Base-by-base conservation (phyloP, 345 rosid species). In the Mercurialis annua region DNA sequence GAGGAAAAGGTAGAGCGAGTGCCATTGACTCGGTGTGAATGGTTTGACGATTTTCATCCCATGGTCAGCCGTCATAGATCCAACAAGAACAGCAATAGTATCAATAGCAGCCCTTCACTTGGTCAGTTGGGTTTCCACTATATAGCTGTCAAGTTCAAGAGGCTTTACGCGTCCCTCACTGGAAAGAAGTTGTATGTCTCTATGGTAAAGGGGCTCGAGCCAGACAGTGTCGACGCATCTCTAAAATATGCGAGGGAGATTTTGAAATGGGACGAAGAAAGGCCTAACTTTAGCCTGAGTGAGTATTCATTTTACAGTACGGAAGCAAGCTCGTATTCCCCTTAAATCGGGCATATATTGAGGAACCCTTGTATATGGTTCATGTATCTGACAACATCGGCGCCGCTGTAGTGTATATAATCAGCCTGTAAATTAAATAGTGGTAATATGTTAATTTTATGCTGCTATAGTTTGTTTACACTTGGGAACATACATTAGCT, bases 1-100 rank as follows among this genome's bases (percentile, higher is more conserved):
- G 99, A 91, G 82, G 92, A 89, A 27, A 91, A 89, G 78, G 68
- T 94, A 6, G 98, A 94, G 59, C 82, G 70, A 1, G 76, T 79
- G 15, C 90, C 99, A 1, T 66, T 92, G 69, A 75, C 81, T 6
- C 77, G 36, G 47, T 95, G 99, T 1, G 87, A 90, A 18, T 92
- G 99, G 99, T 95, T 95, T 27, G 84, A 92, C 62, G 97, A 89
- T 76, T 95, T 95, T 76, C 86, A 81, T 57, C 99, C 99, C 0
- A 66, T 95, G 54, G 71, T 88, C 66, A 90, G 97, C 77, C 82
- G 68, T 17, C 78, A 87, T 70, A 83, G 83, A 30, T 69, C 83
- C 36, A 76, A 72, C 17, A 49, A 70, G 73, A 76, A 68, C 61
- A 83, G 81, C 76, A 82, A 65, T 71, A 86, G 84, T 80, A 87